A percentile compares a stretch with the other conserved stretches of the same genome.
phyloP scores from a whole-genome alignment of 352 stramenopile genomes.

The Thalassiosira livingstoniorum region DNA sequence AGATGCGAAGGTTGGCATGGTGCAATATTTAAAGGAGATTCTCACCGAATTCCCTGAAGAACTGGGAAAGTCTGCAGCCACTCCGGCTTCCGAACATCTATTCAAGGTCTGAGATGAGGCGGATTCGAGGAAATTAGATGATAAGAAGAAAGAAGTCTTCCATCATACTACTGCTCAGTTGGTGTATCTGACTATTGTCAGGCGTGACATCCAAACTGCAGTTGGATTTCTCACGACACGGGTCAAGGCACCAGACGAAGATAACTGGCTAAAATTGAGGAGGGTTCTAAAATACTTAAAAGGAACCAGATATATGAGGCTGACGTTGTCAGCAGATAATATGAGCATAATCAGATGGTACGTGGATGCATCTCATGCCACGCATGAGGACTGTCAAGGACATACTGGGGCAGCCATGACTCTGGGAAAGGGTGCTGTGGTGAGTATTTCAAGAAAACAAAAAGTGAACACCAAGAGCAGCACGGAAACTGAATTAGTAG shows the following conservation, averaged over 20 bases:
- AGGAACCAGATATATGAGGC: slow-evolving; percentile 30
- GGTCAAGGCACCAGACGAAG: slow-evolving; percentile 44
- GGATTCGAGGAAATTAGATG: slow-evolving; percentile 23
- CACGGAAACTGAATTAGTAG: slow-evolving; percentile 38
- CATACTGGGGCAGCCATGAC: slow-evolving; percentile 69
- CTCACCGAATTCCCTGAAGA: slow-evolving; percentile 48
- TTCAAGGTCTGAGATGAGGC: slow-evolving; percentile 58
- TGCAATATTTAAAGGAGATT: slow-evolving; percentile 13
- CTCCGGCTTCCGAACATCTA: slow-evolving; percentile 50
- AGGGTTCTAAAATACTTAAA: slow-evolving; percentile 61
- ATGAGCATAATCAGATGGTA: slow-evolving; percentile 44
- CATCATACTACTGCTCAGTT: slow-evolving; percentile 55
- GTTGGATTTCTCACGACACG: slow-evolving; percentile 64
- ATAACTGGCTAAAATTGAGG: slow-evolving; percentile 71
- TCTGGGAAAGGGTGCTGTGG: slow-evolving; percentile 33
- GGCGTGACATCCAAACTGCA: slow-evolving; percentile 63
- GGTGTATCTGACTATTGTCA: slow-evolving; percentile 46
- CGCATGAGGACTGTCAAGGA: slow-evolving; percentile 58
- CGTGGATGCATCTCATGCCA: slow-evolving; percentile 55
- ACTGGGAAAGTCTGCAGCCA: slow-evolving; percentile 11
- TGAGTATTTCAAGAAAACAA: slow-evolving; percentile 39
- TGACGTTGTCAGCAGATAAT: slow-evolving; percentile 30
- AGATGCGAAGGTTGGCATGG: slow-evolving; percentile 6
- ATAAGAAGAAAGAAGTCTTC: slow-evolving; percentile 42
- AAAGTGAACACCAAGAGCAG: slow-evolving; percentile 48